Base-by-base conservation (phyloP, 345 rosid genomes). In the Garcia nutans region DNA sequence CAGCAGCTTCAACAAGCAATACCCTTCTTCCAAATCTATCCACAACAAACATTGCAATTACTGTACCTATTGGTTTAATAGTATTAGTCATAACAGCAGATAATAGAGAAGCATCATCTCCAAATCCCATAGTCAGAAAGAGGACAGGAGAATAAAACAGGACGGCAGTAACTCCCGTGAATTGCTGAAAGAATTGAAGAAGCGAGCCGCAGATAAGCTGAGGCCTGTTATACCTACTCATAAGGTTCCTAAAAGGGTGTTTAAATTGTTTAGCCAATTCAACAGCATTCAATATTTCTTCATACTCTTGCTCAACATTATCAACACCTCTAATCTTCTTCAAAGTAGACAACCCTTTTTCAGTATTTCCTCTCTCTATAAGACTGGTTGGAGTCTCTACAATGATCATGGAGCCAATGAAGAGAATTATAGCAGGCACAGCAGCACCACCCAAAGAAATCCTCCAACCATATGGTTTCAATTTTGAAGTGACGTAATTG, bases 341-440 rank as follows among this genome's bases (percentile, higher is more conserved):
- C 11, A 91, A 77, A 26, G 86, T 76, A 0, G 58, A 1, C 37
- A 76, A 41, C 0, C 84, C 94, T 72, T 84, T 33, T 4, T 87
- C 89, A 0, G 65, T 66, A 52, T 86, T 82, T 20, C 90, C 92
- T 6, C 89, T 78, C 76, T 88, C 92, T 31, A 91, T 75, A 13
- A 91, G 91, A 62, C 91, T 88, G 10, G 91, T 79, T 0, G 94
- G 97, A 24, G 97, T 88, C 83, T 91, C 94, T 45, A 84, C 86
- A 19, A 91, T 91, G 7, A 81, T 45, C 52, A 87, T 9, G 0
- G 97, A 91, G 13, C 97, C 97, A 1, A 86, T 0, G 20, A 89
- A 77, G 42, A 91, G 92, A 65, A 88, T 71, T 9, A 83, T 0
- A 0, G 94, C 94, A 0, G 97, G 97, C 17, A 83, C 78, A 1